These are phyloP conservation scores for Miscanthus lutarioriparius DNA, from an alignment of 176 grass and related monocot genomes.

Conservation along the genomic window DNA sequence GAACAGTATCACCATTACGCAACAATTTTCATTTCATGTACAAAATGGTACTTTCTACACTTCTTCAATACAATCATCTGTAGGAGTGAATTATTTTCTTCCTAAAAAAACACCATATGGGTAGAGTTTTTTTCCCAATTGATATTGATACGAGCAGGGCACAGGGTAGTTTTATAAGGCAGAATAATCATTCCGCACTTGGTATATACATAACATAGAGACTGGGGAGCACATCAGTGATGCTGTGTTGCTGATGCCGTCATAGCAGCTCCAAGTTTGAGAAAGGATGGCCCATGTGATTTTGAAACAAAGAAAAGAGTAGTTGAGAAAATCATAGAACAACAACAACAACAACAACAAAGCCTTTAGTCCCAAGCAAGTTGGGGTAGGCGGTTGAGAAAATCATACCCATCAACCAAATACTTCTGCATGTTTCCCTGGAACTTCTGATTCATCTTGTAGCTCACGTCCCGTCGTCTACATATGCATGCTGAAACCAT, in stretches of 20 bases:
- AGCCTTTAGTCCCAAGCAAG: too few relatives aligned
- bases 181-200: not conserved
- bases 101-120: not conserved
- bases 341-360: too few relatives aligned
- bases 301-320: not conserved
- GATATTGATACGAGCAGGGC: not conserved
- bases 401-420: constrained; percentile 77
- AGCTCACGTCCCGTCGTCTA: constrained; percentile 81
- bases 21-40: not conserved
- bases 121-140: not conserved
- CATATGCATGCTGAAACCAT: constrained; percentile 14
- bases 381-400: too few relatives aligned
- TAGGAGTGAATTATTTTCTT: constrained; percentile 19
- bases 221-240: not conserved
- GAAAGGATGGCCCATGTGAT: not conserved
- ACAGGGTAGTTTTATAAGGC: not conserved
- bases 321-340: not conserved
- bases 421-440: constrained; percentile 91
- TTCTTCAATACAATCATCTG: not conserved
- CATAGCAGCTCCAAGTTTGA: constrained; percentile 8
- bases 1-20: not conserved
- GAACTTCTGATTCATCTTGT: constrained; percentile 87
- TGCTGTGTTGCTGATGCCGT: not conserved
- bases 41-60: constrained; percentile 8
- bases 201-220: not conserved